Evolutionary conservation across 2,329 filamentous ascomycete genomes (phyloP).

Genomic region (Acephala macrosclerotiorum): DNA sequence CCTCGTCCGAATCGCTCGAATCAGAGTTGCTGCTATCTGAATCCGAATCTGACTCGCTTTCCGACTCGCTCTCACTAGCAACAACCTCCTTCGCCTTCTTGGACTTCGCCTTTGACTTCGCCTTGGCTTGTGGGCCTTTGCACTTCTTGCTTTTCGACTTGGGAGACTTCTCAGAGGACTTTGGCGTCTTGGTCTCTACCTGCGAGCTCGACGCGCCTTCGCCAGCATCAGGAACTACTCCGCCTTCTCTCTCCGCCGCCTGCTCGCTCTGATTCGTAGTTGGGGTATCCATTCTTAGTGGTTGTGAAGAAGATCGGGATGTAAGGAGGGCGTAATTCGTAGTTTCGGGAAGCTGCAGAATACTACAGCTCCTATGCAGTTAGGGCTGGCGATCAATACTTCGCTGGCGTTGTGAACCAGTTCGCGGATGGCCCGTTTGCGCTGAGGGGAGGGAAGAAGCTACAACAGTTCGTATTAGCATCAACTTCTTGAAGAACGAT

Average conservation of each 20-base stretch:
- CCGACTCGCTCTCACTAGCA: slow-evolving; percentile 33
- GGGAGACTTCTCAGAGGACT: slow-evolving; percentile 29
- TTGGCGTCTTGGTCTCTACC: slow-evolving; percentile 37
- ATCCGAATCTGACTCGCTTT: slow-evolving; percentile 31
- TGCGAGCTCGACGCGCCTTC: slow-evolving; percentile 32
- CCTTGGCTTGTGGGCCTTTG: slow-evolving; percentile 32
- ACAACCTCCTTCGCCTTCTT: slow-evolving; percentile 36
- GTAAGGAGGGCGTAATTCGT: neutral
- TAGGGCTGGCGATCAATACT: slow-evolving; percentile 5
- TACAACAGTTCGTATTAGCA: slow-evolving; percentile 16
- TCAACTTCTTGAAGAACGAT: neutral
- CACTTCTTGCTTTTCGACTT: slow-evolving; percentile 37
- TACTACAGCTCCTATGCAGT: slow-evolving; percentile 6
- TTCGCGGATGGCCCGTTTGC: slow-evolving; percentile 1
- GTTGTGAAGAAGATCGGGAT: slow-evolving; percentile 7
- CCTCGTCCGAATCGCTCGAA: slow-evolving; percentile 34
- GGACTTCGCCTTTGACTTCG: slow-evolving; percentile 35
- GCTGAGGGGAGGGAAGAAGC: slow-evolving; percentile 4
- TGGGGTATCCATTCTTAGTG: slow-evolving; percentile 39
- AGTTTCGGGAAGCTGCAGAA: slow-evolving; percentile 21
- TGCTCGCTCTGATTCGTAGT: slow-evolving; percentile 38
- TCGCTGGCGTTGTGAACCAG: neutral
- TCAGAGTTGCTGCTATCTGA: slow-evolving; percentile 29
- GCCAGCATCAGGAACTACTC: slow-evolving; percentile 24
- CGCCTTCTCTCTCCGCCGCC: slow-evolving; percentile 36